Conservation (phyloP, 495 filamentous ascomycete genomes). For the Podospora conica region DNA sequence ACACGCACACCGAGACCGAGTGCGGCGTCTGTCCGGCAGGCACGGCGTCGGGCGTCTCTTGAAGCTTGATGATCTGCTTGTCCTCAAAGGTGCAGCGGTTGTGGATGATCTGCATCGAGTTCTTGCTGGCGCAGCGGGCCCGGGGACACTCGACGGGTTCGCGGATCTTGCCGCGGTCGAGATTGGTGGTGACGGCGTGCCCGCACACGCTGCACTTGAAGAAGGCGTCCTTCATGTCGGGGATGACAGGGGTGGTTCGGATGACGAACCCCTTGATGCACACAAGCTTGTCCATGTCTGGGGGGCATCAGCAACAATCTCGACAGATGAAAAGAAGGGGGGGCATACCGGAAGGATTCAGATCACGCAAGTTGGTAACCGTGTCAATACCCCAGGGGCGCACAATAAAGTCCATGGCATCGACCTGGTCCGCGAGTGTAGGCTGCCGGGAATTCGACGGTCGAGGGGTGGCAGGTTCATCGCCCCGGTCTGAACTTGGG, state of each 20-base stretch:
- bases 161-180: conserved; percentile 92
- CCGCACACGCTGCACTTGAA: conserved; percentile 92
- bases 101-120: conserved; percentile 97
- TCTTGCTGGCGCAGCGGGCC: conserved; percentile 71
- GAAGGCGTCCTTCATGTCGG: conserved; percentile 93
- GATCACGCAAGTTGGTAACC: conserved; percentile 85
- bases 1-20: conserved; percentile 92
- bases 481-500: conserved; percentile 65
- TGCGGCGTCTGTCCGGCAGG: conserved; percentile 97
- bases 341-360: conserved; percentile 70
- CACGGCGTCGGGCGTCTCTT: conserved; percentile 92
- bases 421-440: conserved; percentile 53
- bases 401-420: conserved; percentile 72
- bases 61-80: conserved; percentile 97
- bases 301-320: not conserved
- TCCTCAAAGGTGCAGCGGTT: conserved; percentile 93
- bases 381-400: conserved; percentile 85
- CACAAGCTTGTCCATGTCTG: conserved; percentile 91
- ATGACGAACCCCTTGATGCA: conserved; percentile 97
- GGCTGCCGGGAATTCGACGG: conserved; percentile 25
- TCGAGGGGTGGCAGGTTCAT: conserved; percentile 38
- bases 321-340: not conserved
- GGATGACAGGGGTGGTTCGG: conserved; percentile 89
- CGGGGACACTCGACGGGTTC: conserved; percentile 90
- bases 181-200: conserved; percentile 80